Conservation (phyloP, 805 yeast genomes). For the Metschnikowia gruessii region DNA sequence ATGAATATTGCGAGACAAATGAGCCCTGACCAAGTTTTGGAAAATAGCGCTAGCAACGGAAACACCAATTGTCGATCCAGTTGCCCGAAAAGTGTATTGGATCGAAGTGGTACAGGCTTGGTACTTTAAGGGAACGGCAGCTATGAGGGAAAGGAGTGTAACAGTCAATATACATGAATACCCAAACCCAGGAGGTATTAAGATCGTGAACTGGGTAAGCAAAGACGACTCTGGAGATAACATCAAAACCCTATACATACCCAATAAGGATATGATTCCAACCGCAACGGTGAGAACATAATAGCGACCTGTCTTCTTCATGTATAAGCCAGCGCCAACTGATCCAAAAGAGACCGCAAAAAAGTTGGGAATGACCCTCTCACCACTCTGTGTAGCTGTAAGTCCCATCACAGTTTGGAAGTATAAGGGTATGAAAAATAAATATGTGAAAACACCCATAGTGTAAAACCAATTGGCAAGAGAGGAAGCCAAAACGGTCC, state of each 20-base stretch:
- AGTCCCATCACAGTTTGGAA: constrained; percentile 53
- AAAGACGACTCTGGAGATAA: constrained; percentile 31
- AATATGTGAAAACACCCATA: constrained; percentile 60
- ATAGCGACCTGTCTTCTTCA: constrained; percentile 67
- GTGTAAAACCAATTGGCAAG: constrained; percentile 68
- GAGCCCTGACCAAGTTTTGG: constrained; percentile 42
- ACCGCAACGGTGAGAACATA: constrained; percentile 43
- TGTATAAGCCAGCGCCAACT: constrained; percentile 60
- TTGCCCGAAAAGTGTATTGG: constrained; percentile 82
- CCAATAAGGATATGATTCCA: constrained; percentile 45
- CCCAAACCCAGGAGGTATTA: constrained; percentile 60
- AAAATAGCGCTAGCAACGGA: constrained; percentile 65
- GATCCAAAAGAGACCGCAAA: constrained; percentile 68
- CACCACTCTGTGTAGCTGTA: constrained; percentile 55
- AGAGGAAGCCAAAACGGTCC: constrained; percentile 64
- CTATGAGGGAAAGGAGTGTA: constrained; percentile 69
- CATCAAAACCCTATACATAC: constrained; percentile 38
- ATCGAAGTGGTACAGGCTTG: constrained; percentile 89
- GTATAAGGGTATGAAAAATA: constrained; percentile 71
- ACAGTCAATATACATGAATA: constrained; percentile 68
- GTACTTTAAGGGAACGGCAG: constrained; percentile 62
- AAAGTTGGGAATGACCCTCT: constrained; percentile 62
- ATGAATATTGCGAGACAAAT: constrained; percentile 18
- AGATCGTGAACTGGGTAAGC: constrained; percentile 41
- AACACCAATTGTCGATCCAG: constrained; percentile 85